phyloP scores from a whole-genome alignment of 129 eudicot genomes.

The Helichrysum umbraculigerum region DNA sequence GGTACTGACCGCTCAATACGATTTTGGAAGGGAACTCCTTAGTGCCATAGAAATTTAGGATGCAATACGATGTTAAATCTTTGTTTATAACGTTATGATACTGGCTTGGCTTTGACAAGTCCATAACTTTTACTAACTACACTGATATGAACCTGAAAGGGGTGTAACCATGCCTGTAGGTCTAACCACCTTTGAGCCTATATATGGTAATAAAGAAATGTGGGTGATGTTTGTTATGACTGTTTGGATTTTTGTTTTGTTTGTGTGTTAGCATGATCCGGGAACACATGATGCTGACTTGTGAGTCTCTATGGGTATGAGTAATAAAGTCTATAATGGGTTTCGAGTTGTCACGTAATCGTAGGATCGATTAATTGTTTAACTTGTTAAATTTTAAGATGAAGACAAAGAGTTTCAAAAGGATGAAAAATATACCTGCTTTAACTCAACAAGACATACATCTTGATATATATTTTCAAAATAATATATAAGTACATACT shows the following conservation, averaged over 20 bases:
- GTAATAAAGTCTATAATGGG: too few relatives aligned
- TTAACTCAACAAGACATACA: too few relatives aligned
- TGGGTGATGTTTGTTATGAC: neutral
- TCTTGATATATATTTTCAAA: too few relatives aligned
- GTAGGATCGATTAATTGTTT: too few relatives aligned
- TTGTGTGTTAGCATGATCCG: too few relatives aligned
- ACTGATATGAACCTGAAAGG: neutral
- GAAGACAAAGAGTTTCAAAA: too few relatives aligned
- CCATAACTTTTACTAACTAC: neutral
- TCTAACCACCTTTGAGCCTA: neutral
- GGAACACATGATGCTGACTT: too few relatives aligned
- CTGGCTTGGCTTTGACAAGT: neutral
- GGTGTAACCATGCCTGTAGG: neutral
- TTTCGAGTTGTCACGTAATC: too few relatives aligned
- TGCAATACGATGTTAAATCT: neutral
- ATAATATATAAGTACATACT: neutral
- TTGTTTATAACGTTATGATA: constrained; percentile 23
- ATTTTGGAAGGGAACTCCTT: constrained; percentile 68
- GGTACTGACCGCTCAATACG: constrained; percentile 74
- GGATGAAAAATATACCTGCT: too few relatives aligned
- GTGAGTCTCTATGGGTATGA: too few relatives aligned
- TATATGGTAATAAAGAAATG: neutral
- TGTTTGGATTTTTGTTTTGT: neutral
- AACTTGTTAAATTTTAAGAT: too few relatives aligned
- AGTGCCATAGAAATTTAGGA: constrained; percentile 20